Conservation (phyloP, 2,329 filamentous ascomycete species). For the Trichoderma harzianum region DNA sequence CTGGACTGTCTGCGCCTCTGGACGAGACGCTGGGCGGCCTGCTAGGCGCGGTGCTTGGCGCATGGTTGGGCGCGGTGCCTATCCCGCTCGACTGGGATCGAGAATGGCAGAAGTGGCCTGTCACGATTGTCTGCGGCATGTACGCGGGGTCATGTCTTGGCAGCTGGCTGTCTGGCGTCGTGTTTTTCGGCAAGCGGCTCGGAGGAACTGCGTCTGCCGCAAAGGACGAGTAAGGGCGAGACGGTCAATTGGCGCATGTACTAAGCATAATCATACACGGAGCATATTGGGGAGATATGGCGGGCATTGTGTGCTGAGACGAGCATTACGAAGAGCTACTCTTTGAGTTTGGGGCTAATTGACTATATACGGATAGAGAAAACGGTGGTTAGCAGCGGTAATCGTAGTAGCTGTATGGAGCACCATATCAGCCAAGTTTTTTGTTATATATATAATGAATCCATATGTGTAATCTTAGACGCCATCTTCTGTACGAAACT, state of each 20-base stretch:
- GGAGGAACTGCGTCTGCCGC: constrained; percentile 14
- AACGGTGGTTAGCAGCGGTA: neutral
- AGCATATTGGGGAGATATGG: neutral
- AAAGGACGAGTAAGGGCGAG: constrained; percentile 30
- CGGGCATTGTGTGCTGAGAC: neutral
- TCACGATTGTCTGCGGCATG: constrained; percentile 80
- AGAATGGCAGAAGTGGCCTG: constrained; percentile 98
- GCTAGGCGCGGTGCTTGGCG: constrained; percentile 74
- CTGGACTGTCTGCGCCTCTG: constrained; percentile 64
- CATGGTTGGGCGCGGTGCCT: constrained; percentile 90
- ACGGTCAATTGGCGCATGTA: neutral
- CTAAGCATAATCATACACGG: neutral
- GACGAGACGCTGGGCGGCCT: constrained; percentile 83
- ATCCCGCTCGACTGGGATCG: constrained; percentile 98
- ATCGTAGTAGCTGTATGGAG: neutral
- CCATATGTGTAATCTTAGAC: neutral
- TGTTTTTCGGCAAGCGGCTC: constrained; percentile 47
- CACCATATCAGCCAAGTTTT: neutral
- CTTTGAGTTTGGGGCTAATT: constrained; percentile 2
- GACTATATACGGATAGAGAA: constrained; percentile 12
- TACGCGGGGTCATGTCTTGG: constrained; percentile 77
- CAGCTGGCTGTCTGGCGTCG: constrained; percentile 55
- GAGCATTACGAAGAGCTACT: neutral
- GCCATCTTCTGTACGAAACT: neutral
- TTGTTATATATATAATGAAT: neutral